Percentiles rank a stretch among this genome's conserved stretches.
Evolutionary conservation across 768 basidiomycete genomes (phyloP).

Genomic region (Pleurotus ostreatus): DNA sequence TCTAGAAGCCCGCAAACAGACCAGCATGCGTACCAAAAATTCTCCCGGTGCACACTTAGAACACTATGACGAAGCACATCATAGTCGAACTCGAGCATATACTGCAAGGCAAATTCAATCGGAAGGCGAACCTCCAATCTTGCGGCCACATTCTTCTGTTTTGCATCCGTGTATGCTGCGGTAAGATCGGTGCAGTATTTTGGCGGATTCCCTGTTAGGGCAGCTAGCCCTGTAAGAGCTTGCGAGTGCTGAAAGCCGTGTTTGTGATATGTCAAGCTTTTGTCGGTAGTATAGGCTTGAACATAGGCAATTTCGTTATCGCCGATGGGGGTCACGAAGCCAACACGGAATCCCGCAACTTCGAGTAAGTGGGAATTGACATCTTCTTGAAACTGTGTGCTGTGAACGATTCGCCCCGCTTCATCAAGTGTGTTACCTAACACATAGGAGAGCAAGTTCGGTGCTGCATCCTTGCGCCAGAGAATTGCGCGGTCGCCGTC

Average conservation of each 20-base stretch:
- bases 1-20: neutral
- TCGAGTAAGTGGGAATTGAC: neutral
- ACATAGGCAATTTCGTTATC: neutral
- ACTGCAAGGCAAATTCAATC: neutral
- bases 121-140: neutral
- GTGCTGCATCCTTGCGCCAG: neutral
- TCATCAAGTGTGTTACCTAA: neutral
- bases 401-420: neutral
- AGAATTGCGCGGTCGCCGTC: neutral
- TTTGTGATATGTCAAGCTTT: neutral
- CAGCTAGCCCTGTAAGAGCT: neutral
- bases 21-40: neutral
- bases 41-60: neutral
- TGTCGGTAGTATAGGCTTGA: neutral
- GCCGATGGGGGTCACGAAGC: neutral
- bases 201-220: neutral
- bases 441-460: neutral
- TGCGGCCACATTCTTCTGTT: neutral
- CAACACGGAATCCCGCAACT: neutral
- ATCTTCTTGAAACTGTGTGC: neutral
- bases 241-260: neutral
- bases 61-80: neutral
- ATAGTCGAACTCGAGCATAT: neutral
- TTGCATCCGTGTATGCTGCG: neutral
- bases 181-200: neutral